Base-by-base conservation (phyloP, 805 yeast genomes). In the Ogataea neopini region DNA sequence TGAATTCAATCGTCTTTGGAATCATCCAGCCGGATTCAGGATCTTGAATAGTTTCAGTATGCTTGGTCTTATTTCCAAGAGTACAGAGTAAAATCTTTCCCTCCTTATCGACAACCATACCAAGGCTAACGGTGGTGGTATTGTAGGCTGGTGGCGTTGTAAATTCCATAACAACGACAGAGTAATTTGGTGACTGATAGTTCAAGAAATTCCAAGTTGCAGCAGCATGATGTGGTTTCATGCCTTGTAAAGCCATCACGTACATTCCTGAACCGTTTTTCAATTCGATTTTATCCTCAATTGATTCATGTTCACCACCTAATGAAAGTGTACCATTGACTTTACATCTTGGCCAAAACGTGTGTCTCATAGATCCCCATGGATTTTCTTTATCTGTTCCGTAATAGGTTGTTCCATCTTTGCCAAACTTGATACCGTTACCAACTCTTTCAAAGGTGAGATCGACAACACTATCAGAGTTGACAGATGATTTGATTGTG, bases 151-250 rank as follows among this genome's bases (percentile, higher is more conserved):
- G 82, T 23, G 99, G 99, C 7, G 99, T 94, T 38, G 91, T 86
- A 73, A 88, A 94, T 69, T 94, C 97, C 97, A 94, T 94, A 55
- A 87, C 78, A 14, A 90, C 83, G 9, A 88, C 96, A 29, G 92
- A 75, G 57, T 77, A 74, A 33, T 81, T 72, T 43, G 81, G 77
- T 15, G 94, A 85, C 64, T 88, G 96, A 77, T 87, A 92, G 69
- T 88, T 86, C 52, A 88, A 70, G 66, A 94, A 94, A 70, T 92
- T 94, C 99, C 99, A 94, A 18, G 89, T 71, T 51, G 96, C 88
- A 47, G 99, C 99, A 29, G 97, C 97, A 70, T 94, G 99, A 69
- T 94, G 97, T 7, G 99, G 99, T 69, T 94, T 94, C 98, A 94
- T 91, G 52, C 98, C 98, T 73, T 94, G 99, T 57, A 89, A 72